phyloP scores from a whole-genome alignment of 1,284 basidiomycete genomes.

The Apiotrichum sp. region DNA sequence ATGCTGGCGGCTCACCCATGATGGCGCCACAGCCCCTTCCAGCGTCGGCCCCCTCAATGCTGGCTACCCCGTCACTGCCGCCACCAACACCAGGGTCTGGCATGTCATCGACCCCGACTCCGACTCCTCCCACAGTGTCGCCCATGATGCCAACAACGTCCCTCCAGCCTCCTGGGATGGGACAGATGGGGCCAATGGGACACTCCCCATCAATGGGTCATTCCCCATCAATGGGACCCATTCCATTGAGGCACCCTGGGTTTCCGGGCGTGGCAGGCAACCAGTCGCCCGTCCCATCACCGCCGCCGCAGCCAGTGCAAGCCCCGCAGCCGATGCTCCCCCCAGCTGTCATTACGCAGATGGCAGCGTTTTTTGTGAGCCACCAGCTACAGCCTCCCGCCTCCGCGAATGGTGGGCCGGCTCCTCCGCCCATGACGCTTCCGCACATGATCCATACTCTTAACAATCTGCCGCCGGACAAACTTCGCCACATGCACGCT shows the following conservation, averaged over 20 bases:
- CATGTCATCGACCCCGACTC: too few relatives aligned
- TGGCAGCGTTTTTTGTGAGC: conserved; percentile 7
- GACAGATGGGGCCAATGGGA: too few relatives aligned
- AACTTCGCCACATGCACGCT: conserved; percentile 14
- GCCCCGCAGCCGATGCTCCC: background rate
- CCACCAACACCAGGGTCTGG: too few relatives aligned
- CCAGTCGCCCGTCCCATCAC: background rate
- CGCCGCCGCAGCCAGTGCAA: background rate
- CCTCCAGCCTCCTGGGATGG: too few relatives aligned
- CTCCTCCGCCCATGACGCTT: conserved; percentile 7
- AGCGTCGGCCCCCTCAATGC: background rate
- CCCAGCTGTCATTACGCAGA: background rate
- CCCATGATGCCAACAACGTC: too few relatives aligned
- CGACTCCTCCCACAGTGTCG: too few relatives aligned
- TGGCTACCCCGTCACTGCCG: background rate
- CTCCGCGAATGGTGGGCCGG: background rate
- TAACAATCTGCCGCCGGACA: conserved; percentile 11
- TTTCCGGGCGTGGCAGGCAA: too few relatives aligned
- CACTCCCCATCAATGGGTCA: too few relatives aligned
- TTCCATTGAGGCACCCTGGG: too few relatives aligned
- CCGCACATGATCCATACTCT: conserved; percentile 10
- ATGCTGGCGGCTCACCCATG: background rate
- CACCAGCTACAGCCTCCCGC: background rate
- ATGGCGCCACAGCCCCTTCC: background rate
- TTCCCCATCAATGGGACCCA: too few relatives aligned